These are phyloP conservation scores for Monosporascus sp. DNA, from an alignment of 2,329 filamentous ascomycete species.

Conservation along the genomic window DNA sequence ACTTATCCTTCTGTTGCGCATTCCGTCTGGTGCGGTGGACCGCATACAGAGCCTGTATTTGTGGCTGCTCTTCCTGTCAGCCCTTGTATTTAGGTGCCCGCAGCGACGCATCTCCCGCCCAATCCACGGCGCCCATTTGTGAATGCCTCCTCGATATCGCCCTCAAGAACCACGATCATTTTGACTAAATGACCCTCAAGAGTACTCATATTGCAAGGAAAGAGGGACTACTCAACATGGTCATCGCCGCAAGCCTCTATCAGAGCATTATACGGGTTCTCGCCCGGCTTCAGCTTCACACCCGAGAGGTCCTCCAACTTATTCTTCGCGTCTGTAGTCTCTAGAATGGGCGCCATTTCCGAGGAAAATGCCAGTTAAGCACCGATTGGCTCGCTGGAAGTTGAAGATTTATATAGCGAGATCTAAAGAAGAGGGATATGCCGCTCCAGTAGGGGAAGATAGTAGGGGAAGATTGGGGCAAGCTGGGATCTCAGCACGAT, in stretches of 20 bases:
- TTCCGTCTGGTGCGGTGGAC: conserved; percentile 72
- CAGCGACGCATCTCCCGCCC: too few relatives aligned
- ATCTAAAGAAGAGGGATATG: neutral
- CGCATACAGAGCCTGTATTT: conserved; percentile 68
- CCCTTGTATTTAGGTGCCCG: neutral
- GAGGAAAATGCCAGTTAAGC: neutral
- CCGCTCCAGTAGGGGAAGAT: neutral
- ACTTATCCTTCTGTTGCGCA: conserved; percentile 65
- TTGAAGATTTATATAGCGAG: too few relatives aligned
- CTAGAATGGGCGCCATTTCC: conserved; percentile 31
- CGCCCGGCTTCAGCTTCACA: conserved; percentile 41
- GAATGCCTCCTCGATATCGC: too few relatives aligned
- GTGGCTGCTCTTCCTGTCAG: conserved; percentile 36
- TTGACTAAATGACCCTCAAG: neutral
- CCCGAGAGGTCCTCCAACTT: conserved; percentile 52
- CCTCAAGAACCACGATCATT: too few relatives aligned
- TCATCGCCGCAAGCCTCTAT: conserved; percentile 63
- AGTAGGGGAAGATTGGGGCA: neutral
- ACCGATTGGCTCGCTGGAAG: too few relatives aligned
- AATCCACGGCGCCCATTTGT: too few relatives aligned
- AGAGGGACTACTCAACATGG: conserved; percentile 45
- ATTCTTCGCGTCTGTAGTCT: conserved; percentile 38
- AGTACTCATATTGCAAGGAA: neutral
- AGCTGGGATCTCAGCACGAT: neutral
- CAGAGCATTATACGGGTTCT: conserved; percentile 73